These are phyloP conservation scores for Pouteria glomerata DNA, from an alignment of 148 eudicot species.

Conservation along the genomic window DNA sequence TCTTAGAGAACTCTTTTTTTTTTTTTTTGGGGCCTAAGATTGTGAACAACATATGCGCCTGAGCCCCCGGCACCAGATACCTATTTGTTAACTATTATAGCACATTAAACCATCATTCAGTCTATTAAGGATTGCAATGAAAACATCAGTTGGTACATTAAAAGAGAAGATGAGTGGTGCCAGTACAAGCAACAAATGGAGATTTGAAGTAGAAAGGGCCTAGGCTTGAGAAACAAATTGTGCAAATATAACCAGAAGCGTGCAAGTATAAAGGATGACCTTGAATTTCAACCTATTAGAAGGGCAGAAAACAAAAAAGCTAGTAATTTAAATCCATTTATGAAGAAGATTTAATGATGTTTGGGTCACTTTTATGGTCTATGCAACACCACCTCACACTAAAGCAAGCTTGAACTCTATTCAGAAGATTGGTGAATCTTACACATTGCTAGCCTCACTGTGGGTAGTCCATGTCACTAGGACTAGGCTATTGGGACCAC, in stretches of 20 bases:
- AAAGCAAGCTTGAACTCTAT: too few relatives aligned
- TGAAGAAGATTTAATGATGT: background rate
- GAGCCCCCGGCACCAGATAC: background rate
- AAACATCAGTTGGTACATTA: background rate
- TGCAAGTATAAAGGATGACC: background rate
- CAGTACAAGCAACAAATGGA: background rate
- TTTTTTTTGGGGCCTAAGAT: too few relatives aligned
- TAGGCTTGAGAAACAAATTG: background rate
- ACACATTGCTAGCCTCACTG: background rate
- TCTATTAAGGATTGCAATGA: background rate
- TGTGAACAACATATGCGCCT: too few relatives aligned
- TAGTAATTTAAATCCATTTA: background rate
- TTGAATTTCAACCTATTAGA: background rate
- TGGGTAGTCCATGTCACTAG: too few relatives aligned
- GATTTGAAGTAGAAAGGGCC: background rate
- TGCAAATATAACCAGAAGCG: background rate
- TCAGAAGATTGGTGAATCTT: background rate
- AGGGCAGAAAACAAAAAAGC: background rate
- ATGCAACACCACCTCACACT: background rate
- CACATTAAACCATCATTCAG: background rate
- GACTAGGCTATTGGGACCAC: too few relatives aligned
- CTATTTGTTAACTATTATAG: background rate
- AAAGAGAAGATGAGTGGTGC: background rate
- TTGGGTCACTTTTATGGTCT: background rate
- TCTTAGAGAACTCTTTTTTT: background rate